Evolutionary conservation across 2,329 filamentous ascomycete species (phyloP), one percentile per base, ranked within the genome.

Genomic region (Penicillium corylophilum): DNA sequence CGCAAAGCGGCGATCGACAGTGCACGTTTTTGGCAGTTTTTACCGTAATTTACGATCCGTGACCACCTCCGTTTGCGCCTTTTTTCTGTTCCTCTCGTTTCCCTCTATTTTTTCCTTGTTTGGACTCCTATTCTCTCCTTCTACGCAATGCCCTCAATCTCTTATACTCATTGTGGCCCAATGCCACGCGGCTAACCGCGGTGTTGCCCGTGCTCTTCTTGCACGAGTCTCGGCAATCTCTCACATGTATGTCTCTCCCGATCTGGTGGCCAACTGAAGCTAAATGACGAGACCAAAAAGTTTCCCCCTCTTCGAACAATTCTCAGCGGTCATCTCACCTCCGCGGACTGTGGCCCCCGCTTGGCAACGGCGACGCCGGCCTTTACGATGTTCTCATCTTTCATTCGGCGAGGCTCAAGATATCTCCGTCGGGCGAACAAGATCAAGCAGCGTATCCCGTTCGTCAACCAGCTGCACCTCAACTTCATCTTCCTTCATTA

Each of bases 401-500:
- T 66, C 20, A 44, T 66, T 22, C 60, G 55, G 42, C 39, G 22
- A 22, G 15, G 39, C 55, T 62, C 63, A 45, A 41, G 56, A 15
- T 46, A 66, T n/a, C 44, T 66, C 20, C 60, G 55, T 39, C 55
- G 51, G 45, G 48, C 51, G 18, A 53, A 50, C 10, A 46, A 52
- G 28, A 24, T 67, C 57, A 74, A 71, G 60, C 46, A 63, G 47
- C 69, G 63, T 38, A 61, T 74, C 39, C 74, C 74, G 5, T 49
- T 72, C 40, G 31, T 76, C 38, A 68, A 64, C 45, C 61, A 69
- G 46, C 51, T 76, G 22, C 64, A 66, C 50, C 54, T 76, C 44
- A 77, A 77, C 53, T 78, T 77, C 59, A 76, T 78, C 35, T 65
- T 74, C 23, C 54, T 77, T 9, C 75, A 78, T 48, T 77, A 97